Evolutionary conservation across 345 rosid genomes (phyloP).

Genomic region (Acer yangbiense): DNA sequence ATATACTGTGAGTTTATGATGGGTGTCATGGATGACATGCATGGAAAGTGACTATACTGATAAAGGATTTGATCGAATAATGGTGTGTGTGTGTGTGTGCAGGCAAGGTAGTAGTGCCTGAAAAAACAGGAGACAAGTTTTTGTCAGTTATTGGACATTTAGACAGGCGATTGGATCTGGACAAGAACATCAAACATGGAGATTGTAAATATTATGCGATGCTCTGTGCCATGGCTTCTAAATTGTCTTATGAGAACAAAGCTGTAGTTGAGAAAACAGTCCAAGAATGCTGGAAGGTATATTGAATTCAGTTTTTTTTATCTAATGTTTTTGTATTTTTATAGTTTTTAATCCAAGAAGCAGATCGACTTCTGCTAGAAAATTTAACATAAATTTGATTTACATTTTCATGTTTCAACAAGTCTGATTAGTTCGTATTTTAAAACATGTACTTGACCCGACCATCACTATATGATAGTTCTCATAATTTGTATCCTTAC

Average conservation of each 20-base stretch:
- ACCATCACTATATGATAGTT: neutral
- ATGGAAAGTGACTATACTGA: no score
- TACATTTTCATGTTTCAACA: neutral
- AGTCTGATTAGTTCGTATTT: neutral
- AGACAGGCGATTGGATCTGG: constrained; percentile 24
- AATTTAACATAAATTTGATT: neutral
- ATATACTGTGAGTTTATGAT: no score
- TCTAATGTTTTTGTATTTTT: no score
- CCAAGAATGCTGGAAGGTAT: constrained; percentile 28
- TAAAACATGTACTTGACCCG: neutral
- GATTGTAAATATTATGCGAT: constrained; percentile 22
- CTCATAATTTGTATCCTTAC: neutral
- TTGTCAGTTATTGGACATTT: constrained; percentile 22
- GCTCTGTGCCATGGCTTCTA: constrained; percentile 32
- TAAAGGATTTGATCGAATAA: neutral
- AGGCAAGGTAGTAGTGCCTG: constrained; percentile 27
- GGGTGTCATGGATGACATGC: no score
- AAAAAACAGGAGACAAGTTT: constrained; percentile 13
- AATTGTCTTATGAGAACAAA: constrained; percentile 27
- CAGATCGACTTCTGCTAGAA: no score
- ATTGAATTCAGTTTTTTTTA: no score
- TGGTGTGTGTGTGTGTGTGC: neutral
- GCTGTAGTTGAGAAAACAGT: constrained; percentile 23
- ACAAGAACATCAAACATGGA: constrained; percentile 21
- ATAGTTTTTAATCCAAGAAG: no score